Evolutionary conservation across 2,329 filamentous ascomycete genomes (phyloP), one percentile per base, ranked within the genome.

Genomic region (Ilyonectria sp.): DNA sequence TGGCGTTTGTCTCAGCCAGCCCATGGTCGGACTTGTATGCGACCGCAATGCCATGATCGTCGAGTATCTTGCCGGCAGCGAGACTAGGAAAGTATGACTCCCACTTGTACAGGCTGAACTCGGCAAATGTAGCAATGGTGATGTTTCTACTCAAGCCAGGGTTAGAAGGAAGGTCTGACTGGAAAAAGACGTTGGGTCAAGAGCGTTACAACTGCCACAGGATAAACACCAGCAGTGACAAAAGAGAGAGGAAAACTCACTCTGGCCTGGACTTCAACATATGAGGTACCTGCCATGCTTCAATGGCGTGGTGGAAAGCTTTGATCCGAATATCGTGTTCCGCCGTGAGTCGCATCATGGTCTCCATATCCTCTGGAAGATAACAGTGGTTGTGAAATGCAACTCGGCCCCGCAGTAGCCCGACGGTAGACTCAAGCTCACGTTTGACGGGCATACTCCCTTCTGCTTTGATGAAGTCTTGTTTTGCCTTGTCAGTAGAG

Each of bases 351-450:
- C 76, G 76, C 13, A 84, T 74, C 79, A 84, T 82, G 47, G 82
- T 81, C 62, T 83, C 80, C 35, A 85, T 73, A 63, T 85, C 83
- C 56, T 84, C 78, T 1, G 81, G 76, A 60, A 83, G 79, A 61
- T 85, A 85, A 73, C 83, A 84, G 74, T 85, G 83, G 49, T 83
- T 78, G 60, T 85, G 82, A 64, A 85, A 75, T 17, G 79, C 78
- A 17, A 84, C 77, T 47, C 79, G 77, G 6, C 82, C 82, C 19
- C 83, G 76, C 31, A 85, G 72, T 65, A 84, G 77, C 6, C 76
- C 81, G 26, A 81, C 77, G 1, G 79, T 80, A 15, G 81, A 80
- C 33, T 85, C 82, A 17, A 82, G 76, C 65, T 83, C 79, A 15
- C 84, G 60, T 23, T 80, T 76, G 49, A 79, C 76, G 0, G 80